A percentile compares a stretch with the other conserved stretches of the same genome.
phyloP scores from a whole-genome alignment of 169 alveolate species.

The Plasmodium yoelii region DNA sequence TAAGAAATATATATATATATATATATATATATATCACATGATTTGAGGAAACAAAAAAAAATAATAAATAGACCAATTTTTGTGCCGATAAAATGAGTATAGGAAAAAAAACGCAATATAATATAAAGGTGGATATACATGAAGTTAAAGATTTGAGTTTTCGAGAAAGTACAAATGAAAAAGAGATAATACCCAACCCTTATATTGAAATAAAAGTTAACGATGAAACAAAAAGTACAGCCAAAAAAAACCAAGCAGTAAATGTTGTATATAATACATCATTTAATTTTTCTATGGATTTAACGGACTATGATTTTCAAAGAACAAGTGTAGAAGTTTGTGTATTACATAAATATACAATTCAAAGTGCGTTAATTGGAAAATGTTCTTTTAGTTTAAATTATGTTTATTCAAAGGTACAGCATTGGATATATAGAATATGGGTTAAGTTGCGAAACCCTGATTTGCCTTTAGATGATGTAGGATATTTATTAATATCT shows the following conservation, averaged over 20 bases:
- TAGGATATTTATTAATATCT: slow-evolving; percentile 85
- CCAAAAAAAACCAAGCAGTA: slow-evolving; percentile 85
- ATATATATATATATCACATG: too few species aligned
- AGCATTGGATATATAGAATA: slow-evolving; percentile 89
- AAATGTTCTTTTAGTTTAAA: slow-evolving; percentile 87
- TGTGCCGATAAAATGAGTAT: slow-evolving; percentile 16
- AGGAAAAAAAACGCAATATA: slow-evolving; percentile 77
- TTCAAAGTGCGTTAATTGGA: slow-evolving; percentile 88
- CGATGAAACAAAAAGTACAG: slow-evolving; percentile 77
- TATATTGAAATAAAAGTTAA: slow-evolving; percentile 81
- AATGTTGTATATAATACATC: slow-evolving; percentile 86
- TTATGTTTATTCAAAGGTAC: slow-evolving; percentile 86
- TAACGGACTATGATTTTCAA: slow-evolving; percentile 82
- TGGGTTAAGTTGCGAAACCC: slow-evolving; percentile 88
- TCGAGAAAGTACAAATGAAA: slow-evolving; percentile 85
- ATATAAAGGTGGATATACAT: slow-evolving; percentile 88
- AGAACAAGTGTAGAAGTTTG: slow-evolving; percentile 86
- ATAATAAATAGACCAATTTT: not conserved
- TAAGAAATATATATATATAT: too few species aligned
- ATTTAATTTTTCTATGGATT: slow-evolving; percentile 86
- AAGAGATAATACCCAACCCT: slow-evolving; percentile 87
- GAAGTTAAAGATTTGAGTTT: slow-evolving; percentile 89
- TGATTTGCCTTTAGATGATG: slow-evolving; percentile 79
- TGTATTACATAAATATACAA: slow-evolving; percentile 86
- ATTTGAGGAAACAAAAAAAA: not conserved